Evolutionary conservation across 1,284 basidiomycete genomes (phyloP).

Genomic region (Leccinum solheimii): DNA sequence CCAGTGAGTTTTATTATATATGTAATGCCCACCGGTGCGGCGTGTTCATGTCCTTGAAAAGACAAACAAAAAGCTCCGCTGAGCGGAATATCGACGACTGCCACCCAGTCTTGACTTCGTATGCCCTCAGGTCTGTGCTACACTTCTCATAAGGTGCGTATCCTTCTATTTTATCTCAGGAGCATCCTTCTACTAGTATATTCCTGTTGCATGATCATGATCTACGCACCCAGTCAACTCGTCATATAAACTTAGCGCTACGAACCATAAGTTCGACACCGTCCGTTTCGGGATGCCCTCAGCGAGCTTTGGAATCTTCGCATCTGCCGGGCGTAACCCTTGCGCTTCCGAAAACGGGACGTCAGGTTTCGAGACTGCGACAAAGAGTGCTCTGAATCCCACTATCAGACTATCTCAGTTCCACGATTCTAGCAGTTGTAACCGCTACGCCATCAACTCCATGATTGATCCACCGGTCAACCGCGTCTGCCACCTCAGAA

Average conservation of each 20-base stretch:
- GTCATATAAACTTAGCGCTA: neutral
- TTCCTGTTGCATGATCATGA: neutral
- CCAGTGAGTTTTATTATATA: too few relatives aligned
- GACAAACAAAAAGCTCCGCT: neutral
- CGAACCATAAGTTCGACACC: neutral
- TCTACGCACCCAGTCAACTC: neutral
- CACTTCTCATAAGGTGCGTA: neutral
- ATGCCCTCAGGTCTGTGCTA: neutral
- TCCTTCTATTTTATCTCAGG: neutral
- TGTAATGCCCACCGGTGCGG: neutral
- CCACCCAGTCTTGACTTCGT: neutral
- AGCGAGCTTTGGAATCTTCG: neutral
- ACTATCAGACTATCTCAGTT: neutral
- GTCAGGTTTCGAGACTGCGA: neutral
- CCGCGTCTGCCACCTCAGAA: neutral
- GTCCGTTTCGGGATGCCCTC: neutral
- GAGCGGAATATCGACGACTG: neutral
- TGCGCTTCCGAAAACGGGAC: neutral
- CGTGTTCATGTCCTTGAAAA: neutral
- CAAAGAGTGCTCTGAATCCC: neutral
- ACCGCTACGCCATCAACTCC: neutral
- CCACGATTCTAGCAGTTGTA: neutral
- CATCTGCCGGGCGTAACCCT: neutral
- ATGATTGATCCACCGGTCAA: neutral
- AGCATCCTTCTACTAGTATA: neutral